phyloP scores from a whole-genome alignment of 129 eudicot genomes.

The Heracleum sosnowskyi region DNA sequence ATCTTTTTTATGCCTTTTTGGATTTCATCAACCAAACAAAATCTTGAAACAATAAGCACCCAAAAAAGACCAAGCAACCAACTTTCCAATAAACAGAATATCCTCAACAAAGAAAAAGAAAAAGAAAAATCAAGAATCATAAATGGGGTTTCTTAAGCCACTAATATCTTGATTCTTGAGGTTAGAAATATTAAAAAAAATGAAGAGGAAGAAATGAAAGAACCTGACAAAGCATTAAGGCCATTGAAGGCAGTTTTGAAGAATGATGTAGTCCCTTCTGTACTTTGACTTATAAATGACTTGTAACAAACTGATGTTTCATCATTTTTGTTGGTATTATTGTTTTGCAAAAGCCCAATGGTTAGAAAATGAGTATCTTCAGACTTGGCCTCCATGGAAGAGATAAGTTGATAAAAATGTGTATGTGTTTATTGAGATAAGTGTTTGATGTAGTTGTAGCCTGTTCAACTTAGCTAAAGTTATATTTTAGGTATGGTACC shows the following conservation, averaged over 20 bases:
- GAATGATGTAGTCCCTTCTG: constrained; percentile 45
- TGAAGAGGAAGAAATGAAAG: neutral
- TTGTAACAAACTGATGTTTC: neutral
- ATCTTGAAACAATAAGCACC: neutral
- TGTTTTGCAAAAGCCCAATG: constrained; percentile 12
- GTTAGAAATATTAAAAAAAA: neutral
- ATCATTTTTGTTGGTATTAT: neutral
- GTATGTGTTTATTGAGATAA: neutral
- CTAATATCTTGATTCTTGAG: neutral
- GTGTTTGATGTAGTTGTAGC: neutral
- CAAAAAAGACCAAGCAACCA: neutral
- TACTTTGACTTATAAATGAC: neutral
- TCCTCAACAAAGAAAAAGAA: neutral
- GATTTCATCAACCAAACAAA: neutral
- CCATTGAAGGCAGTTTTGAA: constrained; percentile 77
- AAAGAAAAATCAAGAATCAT: neutral
- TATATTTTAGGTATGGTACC: neutral
- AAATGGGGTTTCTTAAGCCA: neutral
- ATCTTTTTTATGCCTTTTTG: neutral
- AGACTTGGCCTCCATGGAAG: constrained; percentile 6
- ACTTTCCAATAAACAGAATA: neutral
- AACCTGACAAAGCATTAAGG: constrained; percentile 83
- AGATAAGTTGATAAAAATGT: neutral
- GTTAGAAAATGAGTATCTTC: neutral
- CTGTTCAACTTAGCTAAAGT: neutral